These are phyloP conservation scores for Podaxis pistillaris DNA, from an alignment of 768 basidiomycete species.

Conservation along the genomic window DNA sequence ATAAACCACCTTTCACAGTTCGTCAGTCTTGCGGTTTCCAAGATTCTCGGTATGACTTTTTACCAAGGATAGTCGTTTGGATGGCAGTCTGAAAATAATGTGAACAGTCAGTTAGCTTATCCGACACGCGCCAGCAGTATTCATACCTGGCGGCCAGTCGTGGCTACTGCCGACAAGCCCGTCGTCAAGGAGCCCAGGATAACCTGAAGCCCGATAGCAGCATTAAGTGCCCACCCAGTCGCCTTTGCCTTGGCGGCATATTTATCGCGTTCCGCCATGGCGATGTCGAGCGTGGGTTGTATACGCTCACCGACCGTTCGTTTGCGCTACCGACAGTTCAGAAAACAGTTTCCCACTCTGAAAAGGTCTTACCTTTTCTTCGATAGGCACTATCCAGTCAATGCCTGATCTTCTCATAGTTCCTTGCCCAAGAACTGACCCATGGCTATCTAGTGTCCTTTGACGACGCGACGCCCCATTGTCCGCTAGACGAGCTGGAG, in stretches of 20 bases:
- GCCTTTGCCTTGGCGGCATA: constrained; percentile 44
- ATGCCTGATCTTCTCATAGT: constrained; percentile 27
- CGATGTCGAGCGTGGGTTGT: constrained; percentile 48
- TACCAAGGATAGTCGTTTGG: constrained; percentile 37
- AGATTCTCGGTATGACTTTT: background rate
- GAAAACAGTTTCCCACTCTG: background rate
- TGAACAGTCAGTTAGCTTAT: background rate
- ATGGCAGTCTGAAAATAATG: constrained; percentile 30
- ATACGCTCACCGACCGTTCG: constrained; percentile 53
- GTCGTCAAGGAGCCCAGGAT: constrained; percentile 67
- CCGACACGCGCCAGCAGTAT: background rate
- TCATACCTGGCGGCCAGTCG: constrained; percentile 39
- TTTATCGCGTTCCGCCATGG: constrained; percentile 43
- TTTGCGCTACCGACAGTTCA: constrained; percentile 18
- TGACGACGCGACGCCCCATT: constrained; percentile 3
- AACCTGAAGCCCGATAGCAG: constrained; percentile 63
- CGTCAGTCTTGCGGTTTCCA: background rate
- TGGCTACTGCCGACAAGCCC: constrained; percentile 50
- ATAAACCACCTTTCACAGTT: constrained; percentile 47
- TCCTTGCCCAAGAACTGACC: constrained; percentile 14
- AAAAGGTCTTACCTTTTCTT: constrained; percentile 24
- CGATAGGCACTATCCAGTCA: constrained; percentile 39
- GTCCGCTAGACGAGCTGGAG: constrained; percentile 12
- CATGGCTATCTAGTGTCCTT: constrained; percentile 19
- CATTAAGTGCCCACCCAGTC: constrained; percentile 36